Base-by-base conservation (phyloP, 2,329 filamentous ascomycete species). In the Arthrocladium fulminans region DNA sequence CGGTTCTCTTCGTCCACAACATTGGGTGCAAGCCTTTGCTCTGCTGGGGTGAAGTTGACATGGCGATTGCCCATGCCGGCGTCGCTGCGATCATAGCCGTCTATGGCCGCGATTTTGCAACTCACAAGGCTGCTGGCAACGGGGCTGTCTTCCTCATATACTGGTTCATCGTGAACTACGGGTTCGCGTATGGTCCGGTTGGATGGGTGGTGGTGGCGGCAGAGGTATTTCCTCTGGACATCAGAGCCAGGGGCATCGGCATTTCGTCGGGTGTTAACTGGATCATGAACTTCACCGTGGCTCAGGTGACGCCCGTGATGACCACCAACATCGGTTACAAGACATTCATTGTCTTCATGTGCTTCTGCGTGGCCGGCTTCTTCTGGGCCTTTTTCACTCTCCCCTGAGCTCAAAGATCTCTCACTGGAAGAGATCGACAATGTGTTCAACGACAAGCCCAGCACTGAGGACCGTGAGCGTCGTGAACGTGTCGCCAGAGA, bases 191-290 rank as follows among this genome's bases (percentile, higher is more conserved):
- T 12, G 32, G 32, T 6, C 32, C 32, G n/a, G 32, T 35, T 17
- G 32, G 32, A 6, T 81, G 77, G 77, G n/a, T n/a, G n/a, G 63
- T 81, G 7, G 80, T 79, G 62, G 74, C 77, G 3, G 76, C 78
- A 38, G 78, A 82, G 57, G 74, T 81, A 55, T 76, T 76, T 54
- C 75, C 79, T 24, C 63, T 82, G 51, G 15, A 25, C 3, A 45
- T 49, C 30, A 60, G 70, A 2, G 63, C 65, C 4, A 60, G 62
- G 8, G 67, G 65, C 51, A 63, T 66, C 45, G 66, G 70, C 0
- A 65, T 73, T 29, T 67, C 63, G 2, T 64, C 62, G 0, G 62
- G 60, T 0, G 61, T 61, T 3, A 80, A 80, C 63, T 41, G 38
- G 38, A 20, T 41, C 7, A 20, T 19, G 15, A 41, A 41, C 15